Base-by-base conservation (phyloP, 202 grass and related monocot genomes). In the Zoysia matrella region DNA sequence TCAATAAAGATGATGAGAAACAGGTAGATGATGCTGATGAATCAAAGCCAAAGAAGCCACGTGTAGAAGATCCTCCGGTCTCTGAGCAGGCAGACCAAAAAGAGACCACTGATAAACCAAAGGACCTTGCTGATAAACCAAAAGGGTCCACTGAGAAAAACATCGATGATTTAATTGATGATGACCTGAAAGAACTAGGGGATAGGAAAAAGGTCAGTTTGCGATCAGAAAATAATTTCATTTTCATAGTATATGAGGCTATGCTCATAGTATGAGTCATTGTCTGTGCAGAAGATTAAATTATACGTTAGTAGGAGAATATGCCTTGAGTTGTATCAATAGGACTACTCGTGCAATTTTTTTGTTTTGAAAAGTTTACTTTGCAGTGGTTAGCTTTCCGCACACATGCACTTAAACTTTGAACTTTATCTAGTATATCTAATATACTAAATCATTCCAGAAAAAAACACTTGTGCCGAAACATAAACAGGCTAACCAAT, bases 131-230 rank as follows among this genome's bases (percentile, higher is more conserved):
- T 84, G 82, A 89, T 79, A 90, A 82, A 67, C 65, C 47, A 68
- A 60, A 76, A 67, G 65, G 63, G 76, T 36, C 70, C 46, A 82
- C 46, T 58, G 94, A 93, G 69, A 93, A 83, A 82, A 83, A 87
- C 75, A 98, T 98, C 85, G 95, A 95, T 45, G 95, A 98, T 65
- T 93, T 95, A 65, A 98, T 95, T 73, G 89, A 93, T 40, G 92
- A 98, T 47, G 95, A 95, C 55, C 83, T 95, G 82, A 95, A 80
- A 86, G 85, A 93, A 81, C 73, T 92, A 69, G 87, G 89, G 48
- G 90, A 98, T 39, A 89, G 90, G 51, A 93, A 92, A 66, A 98
- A 98, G 95, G 95, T 95, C 11, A 73, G 67, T 84, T 83, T 60
- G 1, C 76, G 55, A 80, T 79, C 12, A 69, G 60, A 66, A 64